Evolutionary conservation across 305 asterid genomes (phyloP).

Genomic region (Striga hermonthica): DNA sequence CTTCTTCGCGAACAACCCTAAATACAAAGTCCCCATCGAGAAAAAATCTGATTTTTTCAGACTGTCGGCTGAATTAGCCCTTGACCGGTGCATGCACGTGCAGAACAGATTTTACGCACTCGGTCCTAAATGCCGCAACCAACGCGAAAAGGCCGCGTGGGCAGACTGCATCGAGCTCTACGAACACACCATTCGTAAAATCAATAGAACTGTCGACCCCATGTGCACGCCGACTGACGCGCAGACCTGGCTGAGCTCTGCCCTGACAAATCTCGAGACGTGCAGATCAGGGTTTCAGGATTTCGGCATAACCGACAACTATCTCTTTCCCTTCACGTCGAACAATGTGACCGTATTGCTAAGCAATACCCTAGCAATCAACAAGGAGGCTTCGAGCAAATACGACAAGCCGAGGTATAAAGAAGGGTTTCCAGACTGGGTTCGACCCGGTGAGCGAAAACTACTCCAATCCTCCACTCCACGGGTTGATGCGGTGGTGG

Average conservation of each 20-base stretch:
- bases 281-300: constrained; percentile 65
- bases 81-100: constrained; percentile 60
- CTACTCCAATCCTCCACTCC: constrained; percentile 49
- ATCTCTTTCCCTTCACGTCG: constrained; percentile 46
- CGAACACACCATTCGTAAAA: constrained; percentile 38
- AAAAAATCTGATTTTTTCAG: constrained; percentile 58
- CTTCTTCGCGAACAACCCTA: constrained; percentile 45
- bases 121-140: constrained; percentile 55
- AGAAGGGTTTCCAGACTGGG: constrained; percentile 65
- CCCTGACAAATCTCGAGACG: constrained; percentile 72
- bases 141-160: constrained; percentile 72
- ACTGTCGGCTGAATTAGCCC: constrained; percentile 44
- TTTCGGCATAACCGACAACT: constrained; percentile 43
- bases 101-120: constrained; percentile 35
- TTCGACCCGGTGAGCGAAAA: constrained; percentile 55
- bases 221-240: constrained; percentile 44
- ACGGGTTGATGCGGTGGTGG: constrained; percentile 63
- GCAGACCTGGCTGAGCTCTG: constrained; percentile 85
- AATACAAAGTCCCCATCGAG: constrained; percentile 38
- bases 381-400: constrained; percentile 28
- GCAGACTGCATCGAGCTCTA: constrained; percentile 68
- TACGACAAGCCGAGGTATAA: constrained; percentile 19
- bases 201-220: constrained; percentile 56
- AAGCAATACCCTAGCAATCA: constrained; percentile 61
- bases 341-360: constrained; percentile 57